Evolutionary conservation across 257 asterid genomes (phyloP).

Genomic region (Solanum clarkiae): DNA sequence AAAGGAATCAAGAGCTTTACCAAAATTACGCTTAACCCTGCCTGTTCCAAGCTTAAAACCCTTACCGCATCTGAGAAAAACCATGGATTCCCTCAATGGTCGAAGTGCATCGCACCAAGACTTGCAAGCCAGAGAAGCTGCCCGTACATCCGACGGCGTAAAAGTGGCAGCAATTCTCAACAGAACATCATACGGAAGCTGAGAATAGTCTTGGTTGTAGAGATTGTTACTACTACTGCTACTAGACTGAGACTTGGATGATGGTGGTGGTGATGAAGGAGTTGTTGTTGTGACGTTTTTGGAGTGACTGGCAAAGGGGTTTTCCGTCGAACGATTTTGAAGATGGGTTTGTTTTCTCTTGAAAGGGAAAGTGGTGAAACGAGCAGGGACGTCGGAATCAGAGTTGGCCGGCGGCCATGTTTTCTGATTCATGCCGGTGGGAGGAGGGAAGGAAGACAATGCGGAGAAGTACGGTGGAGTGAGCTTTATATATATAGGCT

Average conservation of each 20-base stretch:
- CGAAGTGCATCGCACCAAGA: conserved; percentile 77
- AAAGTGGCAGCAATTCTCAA: conserved; percentile 39
- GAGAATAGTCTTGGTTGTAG: conserved; percentile 28
- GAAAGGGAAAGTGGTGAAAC: conserved; percentile 22
- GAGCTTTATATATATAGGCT: too few relatives aligned
- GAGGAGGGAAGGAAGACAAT: too few relatives aligned
- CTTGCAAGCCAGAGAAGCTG: conserved; percentile 68
- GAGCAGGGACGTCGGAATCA: conserved; percentile 7
- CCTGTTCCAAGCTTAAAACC: conserved; percentile 67
- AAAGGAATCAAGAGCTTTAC: conserved; percentile 54
- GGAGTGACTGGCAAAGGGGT: conserved; percentile 4
- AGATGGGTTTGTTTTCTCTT: conserved; percentile 18
- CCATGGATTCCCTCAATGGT: conserved; percentile 63
- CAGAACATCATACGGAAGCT: conserved; percentile 47
- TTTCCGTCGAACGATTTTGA: background rate
- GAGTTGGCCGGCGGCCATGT: conserved; percentile 18
- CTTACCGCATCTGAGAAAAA: conserved; percentile 48
- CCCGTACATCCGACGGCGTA: conserved; percentile 29
- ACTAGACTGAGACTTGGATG: background rate
- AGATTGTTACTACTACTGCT: background rate
- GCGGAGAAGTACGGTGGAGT: too few relatives aligned
- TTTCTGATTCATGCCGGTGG: conserved; percentile 20
- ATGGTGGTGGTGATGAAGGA: background rate
- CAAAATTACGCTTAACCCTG: conserved; percentile 37
- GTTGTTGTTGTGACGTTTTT: background rate